Conservation (phyloP, 1,139 yeast species). For the Wickerhamomyces sp. region DNA sequence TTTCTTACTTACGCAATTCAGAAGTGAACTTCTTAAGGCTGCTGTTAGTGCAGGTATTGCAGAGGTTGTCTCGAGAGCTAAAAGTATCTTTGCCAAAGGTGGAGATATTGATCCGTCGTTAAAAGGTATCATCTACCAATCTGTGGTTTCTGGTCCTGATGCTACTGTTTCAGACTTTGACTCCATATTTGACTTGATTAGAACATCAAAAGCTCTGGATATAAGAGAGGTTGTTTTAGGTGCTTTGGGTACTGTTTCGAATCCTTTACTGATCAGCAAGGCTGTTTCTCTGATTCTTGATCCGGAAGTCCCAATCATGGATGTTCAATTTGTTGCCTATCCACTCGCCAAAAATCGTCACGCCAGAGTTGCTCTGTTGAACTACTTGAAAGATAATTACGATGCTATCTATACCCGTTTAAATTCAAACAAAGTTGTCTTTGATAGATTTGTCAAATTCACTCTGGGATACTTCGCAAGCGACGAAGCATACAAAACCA, state of each 20-base stretch:
- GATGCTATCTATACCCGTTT: constrained; percentile 39
- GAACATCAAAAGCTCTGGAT: constrained; percentile 57
- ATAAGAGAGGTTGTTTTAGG: constrained; percentile 60
- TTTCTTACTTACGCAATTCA: constrained; percentile 46
- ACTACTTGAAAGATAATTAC: constrained; percentile 52
- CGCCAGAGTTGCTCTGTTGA: constrained; percentile 50
- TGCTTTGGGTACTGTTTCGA: constrained; percentile 55
- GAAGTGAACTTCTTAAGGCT: constrained; percentile 43
- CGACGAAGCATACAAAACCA: constrained; percentile 37
- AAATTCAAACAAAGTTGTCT: constrained; percentile 53
- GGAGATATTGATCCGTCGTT: constrained; percentile 51
- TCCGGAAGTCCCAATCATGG: constrained; percentile 59
- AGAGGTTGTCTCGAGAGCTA: constrained; percentile 45
- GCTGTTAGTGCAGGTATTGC: constrained; percentile 49
- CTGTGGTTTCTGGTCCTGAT: constrained; percentile 38
- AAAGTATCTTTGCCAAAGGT: constrained; percentile 34
- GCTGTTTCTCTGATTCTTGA: constrained; percentile 22
- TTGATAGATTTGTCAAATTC: constrained; percentile 58
- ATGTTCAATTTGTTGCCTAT: constrained; percentile 47
- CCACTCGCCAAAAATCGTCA: constrained; percentile 47
- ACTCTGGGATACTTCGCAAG: constrained; percentile 47
- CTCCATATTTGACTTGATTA: constrained; percentile 43
- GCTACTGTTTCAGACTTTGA: constrained; percentile 43
- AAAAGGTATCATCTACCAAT: constrained; percentile 47
- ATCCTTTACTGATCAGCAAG: constrained; percentile 28